Evolutionary conservation across 2,329 filamentous ascomycete genomes (phyloP).

Genomic region (Epichloe glyceriae): DNA sequence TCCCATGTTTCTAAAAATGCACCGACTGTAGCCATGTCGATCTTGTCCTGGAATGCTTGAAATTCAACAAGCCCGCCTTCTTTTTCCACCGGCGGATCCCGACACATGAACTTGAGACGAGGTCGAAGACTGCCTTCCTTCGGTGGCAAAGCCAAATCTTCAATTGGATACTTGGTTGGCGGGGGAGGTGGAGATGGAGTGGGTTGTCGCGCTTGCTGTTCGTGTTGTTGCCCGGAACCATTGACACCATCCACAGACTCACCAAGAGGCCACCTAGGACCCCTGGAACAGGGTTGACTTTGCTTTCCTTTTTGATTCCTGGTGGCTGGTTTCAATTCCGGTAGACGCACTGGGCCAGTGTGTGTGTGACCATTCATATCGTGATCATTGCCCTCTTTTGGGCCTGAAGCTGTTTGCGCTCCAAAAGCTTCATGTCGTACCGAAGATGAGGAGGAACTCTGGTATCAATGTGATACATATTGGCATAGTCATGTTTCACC

Average conservation of each 20-base stretch:
- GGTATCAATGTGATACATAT: conserved; percentile 74
- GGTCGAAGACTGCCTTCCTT: conserved; percentile 57
- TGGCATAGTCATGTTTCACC: conserved; percentile 76
- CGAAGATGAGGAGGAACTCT: conserved; percentile 71
- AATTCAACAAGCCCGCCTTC: conserved; percentile 19
- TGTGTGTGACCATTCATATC: conserved; percentile 29
- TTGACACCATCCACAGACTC: conserved; percentile 26
- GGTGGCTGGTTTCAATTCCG: conserved; percentile 59
- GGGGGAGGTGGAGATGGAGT: conserved; percentile 49
- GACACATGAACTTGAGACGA: conserved; percentile 62
- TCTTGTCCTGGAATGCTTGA: conserved; percentile 25
- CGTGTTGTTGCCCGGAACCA: background rate
- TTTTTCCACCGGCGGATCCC: conserved; percentile 40
- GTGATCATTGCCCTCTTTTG: conserved; percentile 45
- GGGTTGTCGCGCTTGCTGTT: conserved; percentile 16
- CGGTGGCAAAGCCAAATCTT: conserved; percentile 73
- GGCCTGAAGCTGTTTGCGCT: conserved; percentile 59
- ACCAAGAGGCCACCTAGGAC: conserved; percentile 25
- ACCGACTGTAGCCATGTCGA: conserved; percentile 77
- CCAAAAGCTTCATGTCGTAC: conserved; percentile 65
- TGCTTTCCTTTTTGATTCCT: conserved; percentile 56
- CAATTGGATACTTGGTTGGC: conserved; percentile 85
- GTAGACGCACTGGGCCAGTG: conserved; percentile 44
- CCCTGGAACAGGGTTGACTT: conserved; percentile 26
- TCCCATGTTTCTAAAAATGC: conserved; percentile 86